phyloP scores from a whole-genome alignment of 73 alveolate genomes.

The Diophrys appendiculata region DNA sequence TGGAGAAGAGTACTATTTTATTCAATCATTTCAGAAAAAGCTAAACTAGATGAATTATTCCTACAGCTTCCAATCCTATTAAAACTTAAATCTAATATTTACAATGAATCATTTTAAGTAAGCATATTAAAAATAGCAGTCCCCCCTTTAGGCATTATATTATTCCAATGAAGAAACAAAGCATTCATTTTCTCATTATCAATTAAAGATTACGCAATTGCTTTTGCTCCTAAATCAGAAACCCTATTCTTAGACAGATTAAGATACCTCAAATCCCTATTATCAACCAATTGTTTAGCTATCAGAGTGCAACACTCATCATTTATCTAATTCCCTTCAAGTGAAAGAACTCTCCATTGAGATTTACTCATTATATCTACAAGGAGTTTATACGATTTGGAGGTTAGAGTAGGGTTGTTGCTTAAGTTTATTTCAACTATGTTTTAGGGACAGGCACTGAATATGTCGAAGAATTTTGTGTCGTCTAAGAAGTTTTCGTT shows the following conservation, averaged over 20 bases:
- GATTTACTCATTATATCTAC: slow-evolving; percentile 7
- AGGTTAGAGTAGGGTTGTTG: not conserved
- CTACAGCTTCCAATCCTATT: slow-evolving; percentile 24
- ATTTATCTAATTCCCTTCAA: slow-evolving; percentile 38
- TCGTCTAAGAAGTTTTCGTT: not conserved
- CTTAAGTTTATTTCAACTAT: not conserved
- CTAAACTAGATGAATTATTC: slow-evolving; percentile 4
- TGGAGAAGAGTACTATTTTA: slow-evolving; percentile 44
- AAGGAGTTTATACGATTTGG: slow-evolving; percentile 2
- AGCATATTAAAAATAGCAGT: slow-evolving; percentile 25
- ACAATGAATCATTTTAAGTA: slow-evolving; percentile 6
- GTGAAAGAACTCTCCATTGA: slow-evolving; percentile 9
- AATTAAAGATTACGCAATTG: slow-evolving; percentile 15
- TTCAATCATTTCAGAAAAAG: slow-evolving; percentile 3
- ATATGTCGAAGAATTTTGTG: not conserved
- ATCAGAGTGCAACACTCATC: no score
- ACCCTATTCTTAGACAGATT: slow-evolving; percentile 45
- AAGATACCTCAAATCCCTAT: not conserved
- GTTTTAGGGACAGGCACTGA: not conserved
- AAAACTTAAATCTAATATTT: slow-evolving; percentile 42
- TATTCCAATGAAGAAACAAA: slow-evolving; percentile 47
- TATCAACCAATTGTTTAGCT: no score
- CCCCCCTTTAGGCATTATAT: slow-evolving; percentile 18
- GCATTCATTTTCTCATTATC: not conserved
- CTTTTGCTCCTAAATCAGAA: slow-evolving; percentile 42